phyloP scores from a whole-genome alignment of 345 rosid species.

The Eutrema heterophyllum region DNA sequence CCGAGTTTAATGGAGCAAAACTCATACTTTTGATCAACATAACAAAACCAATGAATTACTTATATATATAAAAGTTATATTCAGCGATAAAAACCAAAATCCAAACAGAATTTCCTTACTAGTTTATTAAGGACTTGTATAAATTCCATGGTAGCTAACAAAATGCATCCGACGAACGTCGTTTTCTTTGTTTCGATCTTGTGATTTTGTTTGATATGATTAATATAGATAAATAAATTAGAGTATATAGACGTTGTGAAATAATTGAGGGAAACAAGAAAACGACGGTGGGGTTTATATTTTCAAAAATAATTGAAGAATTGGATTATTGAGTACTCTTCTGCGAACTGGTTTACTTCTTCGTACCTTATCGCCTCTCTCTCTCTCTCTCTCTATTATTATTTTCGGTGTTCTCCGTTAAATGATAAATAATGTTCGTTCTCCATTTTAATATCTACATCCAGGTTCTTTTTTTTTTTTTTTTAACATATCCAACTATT shows the following conservation, averaged over 20 bases:
- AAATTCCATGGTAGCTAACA: not conserved
- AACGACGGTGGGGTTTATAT: slow-evolving; percentile 29
- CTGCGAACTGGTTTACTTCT: slow-evolving; percentile 22
- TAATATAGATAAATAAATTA: not conserved
- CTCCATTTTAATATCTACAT: slow-evolving; percentile 11
- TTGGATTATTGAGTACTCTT: slow-evolving; percentile 26
- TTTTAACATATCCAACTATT: not conserved
- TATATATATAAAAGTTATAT: not conserved
- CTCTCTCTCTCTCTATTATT: not conserved
- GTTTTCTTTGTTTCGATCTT: not conserved
- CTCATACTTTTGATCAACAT: not conserved
- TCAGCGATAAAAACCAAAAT: not conserved
- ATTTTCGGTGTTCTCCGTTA: slow-evolving; percentile 24
- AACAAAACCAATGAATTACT: not conserved
- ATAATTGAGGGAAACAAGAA: slow-evolving; percentile 32
- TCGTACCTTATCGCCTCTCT: slow-evolving; percentile 22
- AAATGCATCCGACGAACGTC: not conserved
- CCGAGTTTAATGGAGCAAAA: not conserved
- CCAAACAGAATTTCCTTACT: not conserved
- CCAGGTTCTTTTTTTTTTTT: not conserved
- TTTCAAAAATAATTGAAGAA: slow-evolving; percentile 11
- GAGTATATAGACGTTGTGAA: slow-evolving; percentile 23
- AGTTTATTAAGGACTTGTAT: not conserved
- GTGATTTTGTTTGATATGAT: slow-evolving; percentile 6
- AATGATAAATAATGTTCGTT: not conserved